Evolutionary conservation across 2,329 filamentous ascomycete species (phyloP).

Genomic region (Fusarium irregulare): DNA sequence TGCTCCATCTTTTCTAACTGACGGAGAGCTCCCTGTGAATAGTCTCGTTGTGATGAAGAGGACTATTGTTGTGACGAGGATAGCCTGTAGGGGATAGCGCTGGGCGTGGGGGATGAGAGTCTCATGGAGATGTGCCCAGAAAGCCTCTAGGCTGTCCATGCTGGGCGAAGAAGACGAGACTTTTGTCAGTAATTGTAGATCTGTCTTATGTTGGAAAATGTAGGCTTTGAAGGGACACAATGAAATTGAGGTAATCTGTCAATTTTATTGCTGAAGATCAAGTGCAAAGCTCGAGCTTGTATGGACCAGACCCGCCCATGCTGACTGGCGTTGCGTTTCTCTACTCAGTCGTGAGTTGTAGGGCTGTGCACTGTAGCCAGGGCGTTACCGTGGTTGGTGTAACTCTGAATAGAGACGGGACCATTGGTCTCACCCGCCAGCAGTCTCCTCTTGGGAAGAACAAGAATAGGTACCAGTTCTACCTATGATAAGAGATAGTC

Average conservation of each 20-base stretch:
- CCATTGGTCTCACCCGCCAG: not conserved
- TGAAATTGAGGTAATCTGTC: conserved; percentile 32
- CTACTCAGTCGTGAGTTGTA: conserved; percentile 10
- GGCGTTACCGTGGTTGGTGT: conserved; percentile 6
- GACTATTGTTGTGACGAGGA: conserved; percentile 42
- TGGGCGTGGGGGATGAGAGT: conserved; percentile 36
- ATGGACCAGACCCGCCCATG: conserved; percentile 33
- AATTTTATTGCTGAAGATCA: conserved; percentile 21
- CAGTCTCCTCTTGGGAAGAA: not conserved
- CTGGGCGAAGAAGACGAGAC: not conserved
- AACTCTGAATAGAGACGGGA: not conserved
- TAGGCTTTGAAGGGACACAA: not conserved
- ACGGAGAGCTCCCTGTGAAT: conserved; percentile 55
- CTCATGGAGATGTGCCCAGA: conserved; percentile 28
- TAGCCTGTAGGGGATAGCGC: conserved; percentile 39
- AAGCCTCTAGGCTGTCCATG: conserved; percentile 33
- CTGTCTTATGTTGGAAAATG: not conserved
- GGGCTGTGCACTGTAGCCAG: conserved; percentile 34
- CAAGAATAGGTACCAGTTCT: not conserved
- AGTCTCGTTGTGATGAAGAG: conserved; percentile 45
- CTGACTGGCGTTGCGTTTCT: conserved; percentile 24
- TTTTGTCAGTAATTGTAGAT: not conserved
- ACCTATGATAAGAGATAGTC: not conserved
- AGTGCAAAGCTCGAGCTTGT: conserved; percentile 23
- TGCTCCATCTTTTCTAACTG: conserved; percentile 26